Evolutionary conservation across 2,329 filamentous ascomycete genomes (phyloP), one percentile per base, ranked within the genome.

Genomic region (Didymella exigua): DNA sequence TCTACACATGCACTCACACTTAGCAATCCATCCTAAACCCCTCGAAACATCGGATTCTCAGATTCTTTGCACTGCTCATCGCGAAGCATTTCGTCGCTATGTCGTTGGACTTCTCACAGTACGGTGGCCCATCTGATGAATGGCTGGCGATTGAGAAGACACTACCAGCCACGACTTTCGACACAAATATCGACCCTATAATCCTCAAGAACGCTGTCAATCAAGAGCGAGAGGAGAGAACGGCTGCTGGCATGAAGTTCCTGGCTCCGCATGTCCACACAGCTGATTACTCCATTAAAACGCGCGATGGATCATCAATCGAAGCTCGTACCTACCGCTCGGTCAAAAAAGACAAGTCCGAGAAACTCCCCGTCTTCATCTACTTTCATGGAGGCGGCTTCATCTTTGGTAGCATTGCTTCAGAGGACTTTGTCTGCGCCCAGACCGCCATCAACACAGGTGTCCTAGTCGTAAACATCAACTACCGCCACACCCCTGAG

Each of bases 401-500:
- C 53, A 60, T 84, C 8, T 81, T 82, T n/a, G 85, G 85, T 2
- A 82, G 79, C 0, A 62, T 86, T 2, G 60, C 67, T 1, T 79
- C 79, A 0, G 84, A 87, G 56, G 83, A 86, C 49, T 78, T 79
- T 0, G 75, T 72, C 1, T 86, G 83, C 58, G 69, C 79, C 0
- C 74, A 76, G 0, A 77, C 84, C 9, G 80, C 82, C 0, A 65
- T 78, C 11, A 73, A 74, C 4, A 66, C 75, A 0, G 67, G 71
- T 1, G 74, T 80, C 2, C 69, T 81, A 0, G 82, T 86, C 0
- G 61, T 86, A 1, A 83, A 84, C 36, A 73, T 86, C 11, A 83
- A 84, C 59, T 86, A 86, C 64, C 79, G 85, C 0, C 84, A 86
- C 61, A 84, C 83, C 0, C 84, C 84, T 0, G 80, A 86, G 46